Conservation (phyloP, 1,139 yeast species). For the Eremothecium coryli region DNA sequence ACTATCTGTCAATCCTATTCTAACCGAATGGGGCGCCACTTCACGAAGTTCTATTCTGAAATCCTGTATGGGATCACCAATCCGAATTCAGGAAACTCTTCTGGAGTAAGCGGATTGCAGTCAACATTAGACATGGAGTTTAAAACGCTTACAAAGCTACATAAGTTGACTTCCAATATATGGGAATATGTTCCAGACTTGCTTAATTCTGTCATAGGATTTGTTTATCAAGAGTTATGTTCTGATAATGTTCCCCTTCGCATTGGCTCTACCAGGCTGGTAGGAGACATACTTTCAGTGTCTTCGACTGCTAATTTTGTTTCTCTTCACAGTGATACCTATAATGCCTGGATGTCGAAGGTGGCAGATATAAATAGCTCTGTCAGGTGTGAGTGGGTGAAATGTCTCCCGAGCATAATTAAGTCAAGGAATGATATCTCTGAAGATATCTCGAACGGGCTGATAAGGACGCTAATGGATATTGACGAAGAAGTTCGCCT, state of each 20-base stretch:
- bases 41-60: constrained; percentile 77
- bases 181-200: constrained; percentile 78
- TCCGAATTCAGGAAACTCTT: constrained; percentile 21
- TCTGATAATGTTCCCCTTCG: constrained; percentile 62
- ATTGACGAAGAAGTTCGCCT: constrained; percentile 66
- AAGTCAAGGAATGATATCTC: constrained; percentile 41
- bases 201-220: constrained; percentile 64
- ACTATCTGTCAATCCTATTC: constrained; percentile 61
- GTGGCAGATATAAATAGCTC: constrained; percentile 56
- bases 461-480: constrained; percentile 64
- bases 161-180: constrained; percentile 52
- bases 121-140: constrained; percentile 28
- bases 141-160: constrained; percentile 49
- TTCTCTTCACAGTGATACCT: constrained; percentile 50
- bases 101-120: constrained; percentile 3
- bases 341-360: constrained; percentile 67
- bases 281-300: constrained; percentile 56
- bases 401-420: constrained; percentile 41
- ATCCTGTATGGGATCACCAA: constrained; percentile 45
- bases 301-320: constrained; percentile 49
- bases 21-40: constrained; percentile 67
- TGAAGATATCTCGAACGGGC: constrained; percentile 46
- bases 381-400: constrained; percentile 67
- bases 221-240: constrained; percentile 69
- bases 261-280: constrained; percentile 59